Evolutionary conservation across 257 asterid species (phyloP).

Genomic region (Nicotiana noctiflora): DNA sequence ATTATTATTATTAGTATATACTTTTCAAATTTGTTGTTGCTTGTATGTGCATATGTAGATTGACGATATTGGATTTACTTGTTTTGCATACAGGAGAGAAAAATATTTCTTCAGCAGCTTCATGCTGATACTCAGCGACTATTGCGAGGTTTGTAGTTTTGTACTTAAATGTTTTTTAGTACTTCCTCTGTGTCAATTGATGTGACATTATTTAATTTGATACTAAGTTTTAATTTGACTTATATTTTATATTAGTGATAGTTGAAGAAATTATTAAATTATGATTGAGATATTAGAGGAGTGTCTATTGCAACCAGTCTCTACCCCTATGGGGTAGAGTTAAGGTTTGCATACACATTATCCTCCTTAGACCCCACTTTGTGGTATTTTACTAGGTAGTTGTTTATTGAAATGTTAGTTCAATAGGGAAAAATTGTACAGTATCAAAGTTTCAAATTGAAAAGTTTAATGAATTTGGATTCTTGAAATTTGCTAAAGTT

Average conservation of each 20-base stretch:
- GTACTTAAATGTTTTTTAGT: not conserved
- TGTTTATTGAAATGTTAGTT: not conserved
- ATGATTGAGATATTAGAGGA: not conserved
- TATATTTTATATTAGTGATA: not conserved
- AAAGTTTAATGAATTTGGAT: not conserved
- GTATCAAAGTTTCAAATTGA: not conserved
- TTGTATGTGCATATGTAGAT: not conserved
- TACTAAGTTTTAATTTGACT: not conserved
- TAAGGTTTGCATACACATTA: too few species aligned
- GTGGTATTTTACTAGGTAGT: too few species aligned
- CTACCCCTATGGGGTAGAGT: too few species aligned
- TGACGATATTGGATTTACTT: not conserved
- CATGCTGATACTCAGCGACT: constrained; percentile 89
- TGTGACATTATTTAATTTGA: not conserved
- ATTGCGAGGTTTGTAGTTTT: constrained; percentile 72
- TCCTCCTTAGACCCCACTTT: too few species aligned
- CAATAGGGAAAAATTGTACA: not conserved
- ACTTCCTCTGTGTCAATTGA: not conserved
- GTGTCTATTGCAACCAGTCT: too few species aligned
- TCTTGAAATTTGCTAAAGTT: not conserved
- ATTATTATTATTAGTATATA: not conserved
- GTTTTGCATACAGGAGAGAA: constrained; percentile 50
- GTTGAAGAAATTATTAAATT: not conserved
- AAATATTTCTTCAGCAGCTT: constrained; percentile 52
- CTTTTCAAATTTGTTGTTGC: not conserved